These are phyloP conservation scores for Fusarium coicis DNA, from an alignment of 2,329 filamentous ascomycete genomes.

Conservation along the genomic window DNA sequence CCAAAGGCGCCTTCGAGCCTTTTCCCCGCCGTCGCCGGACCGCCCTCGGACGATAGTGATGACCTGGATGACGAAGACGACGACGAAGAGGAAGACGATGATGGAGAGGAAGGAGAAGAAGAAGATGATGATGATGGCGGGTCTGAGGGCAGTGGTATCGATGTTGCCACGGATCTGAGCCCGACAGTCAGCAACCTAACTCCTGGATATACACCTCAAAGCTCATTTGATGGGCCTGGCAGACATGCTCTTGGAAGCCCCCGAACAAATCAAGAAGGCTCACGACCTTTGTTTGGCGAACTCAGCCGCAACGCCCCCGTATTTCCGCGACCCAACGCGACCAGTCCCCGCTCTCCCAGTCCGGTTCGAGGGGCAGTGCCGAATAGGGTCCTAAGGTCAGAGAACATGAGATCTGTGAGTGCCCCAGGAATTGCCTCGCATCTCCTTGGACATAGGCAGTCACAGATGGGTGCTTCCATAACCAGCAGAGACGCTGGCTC, in stretches of 20 bases:
- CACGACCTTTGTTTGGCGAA: slow-evolving; percentile 65
- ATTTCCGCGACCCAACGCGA: slow-evolving; percentile 64
- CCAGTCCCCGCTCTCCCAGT: slow-evolving; percentile 78
- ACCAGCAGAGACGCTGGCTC: slow-evolving; percentile 51
- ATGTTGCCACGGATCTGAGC: slow-evolving; percentile 72
- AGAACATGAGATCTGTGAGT: slow-evolving; percentile 67
- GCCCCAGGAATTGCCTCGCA: slow-evolving; percentile 69
- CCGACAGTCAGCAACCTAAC: slow-evolving; percentile 59
- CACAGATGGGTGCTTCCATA: slow-evolving; percentile 53
- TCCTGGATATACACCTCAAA: slow-evolving; percentile 65
- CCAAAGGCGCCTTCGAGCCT: slow-evolving; percentile 46
- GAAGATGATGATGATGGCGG: slow-evolving; percentile 58
- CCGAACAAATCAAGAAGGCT: slow-evolving; percentile 56
- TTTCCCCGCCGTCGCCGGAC: slow-evolving; percentile 52
- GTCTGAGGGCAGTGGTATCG: slow-evolving; percentile 70
- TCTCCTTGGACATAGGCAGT: slow-evolving; percentile 56
- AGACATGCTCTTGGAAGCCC: slow-evolving; percentile 49
- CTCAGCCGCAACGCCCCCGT: slow-evolving; percentile 60
- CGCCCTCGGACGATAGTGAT: slow-evolving; percentile 54
- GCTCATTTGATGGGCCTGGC: slow-evolving; percentile 65
- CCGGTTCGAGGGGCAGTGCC: slow-evolving; percentile 71
- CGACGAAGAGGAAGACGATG: slow-evolving; percentile 56
- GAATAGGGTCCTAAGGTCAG: slow-evolving; percentile 58
- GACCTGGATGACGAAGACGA: slow-evolving; percentile 48
- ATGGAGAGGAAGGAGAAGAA: slow-evolving; percentile 57